Conservation (phyloP, 148 eudicot species). For the Simmondsia chinensis region DNA sequence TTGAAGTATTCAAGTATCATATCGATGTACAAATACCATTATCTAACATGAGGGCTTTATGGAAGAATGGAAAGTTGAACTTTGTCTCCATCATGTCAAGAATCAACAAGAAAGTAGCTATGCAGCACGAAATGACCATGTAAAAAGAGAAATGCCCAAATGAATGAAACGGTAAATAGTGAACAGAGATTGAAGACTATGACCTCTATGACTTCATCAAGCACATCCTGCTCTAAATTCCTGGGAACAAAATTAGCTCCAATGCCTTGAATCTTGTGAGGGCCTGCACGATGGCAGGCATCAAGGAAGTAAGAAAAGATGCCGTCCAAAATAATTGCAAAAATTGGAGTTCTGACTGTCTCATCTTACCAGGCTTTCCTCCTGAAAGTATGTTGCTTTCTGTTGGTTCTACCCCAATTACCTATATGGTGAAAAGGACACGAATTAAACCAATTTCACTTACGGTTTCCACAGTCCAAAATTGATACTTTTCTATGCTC, state of each 20-base stretch:
- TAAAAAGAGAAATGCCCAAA: background rate
- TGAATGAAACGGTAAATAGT: background rate
- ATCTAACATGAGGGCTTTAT: too few species aligned
- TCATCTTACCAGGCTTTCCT: slow-evolving; percentile 87
- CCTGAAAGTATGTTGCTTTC: slow-evolving; percentile 97
- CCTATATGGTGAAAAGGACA: too few species aligned
- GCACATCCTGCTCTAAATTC: slow-evolving; percentile 60
- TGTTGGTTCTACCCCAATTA: slow-evolving; percentile 86
- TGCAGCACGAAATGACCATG: background rate
- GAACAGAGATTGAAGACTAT: slow-evolving; percentile 2
- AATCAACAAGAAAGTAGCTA: too few species aligned
- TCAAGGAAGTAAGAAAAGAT: slow-evolving; percentile 3
- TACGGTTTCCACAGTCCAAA: too few species aligned
- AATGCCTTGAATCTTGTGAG: slow-evolving; percentile 99
- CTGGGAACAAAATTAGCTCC: slow-evolving; percentile 98
- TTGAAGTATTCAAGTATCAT: too few species aligned
- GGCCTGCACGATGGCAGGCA: slow-evolving; percentile 46
- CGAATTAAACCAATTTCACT: too few species aligned
- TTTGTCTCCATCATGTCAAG: too few species aligned
- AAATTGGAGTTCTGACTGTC: background rate
- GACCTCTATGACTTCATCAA: slow-evolving; percentile 97
- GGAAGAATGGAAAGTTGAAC: too few species aligned
- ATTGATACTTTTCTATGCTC: too few species aligned
- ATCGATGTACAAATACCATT: too few species aligned
- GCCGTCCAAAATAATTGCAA: slow-evolving; percentile 1